Evolutionary conservation across 805 yeast genomes (phyloP).

Genomic region (Starmera dryadoides): DNA sequence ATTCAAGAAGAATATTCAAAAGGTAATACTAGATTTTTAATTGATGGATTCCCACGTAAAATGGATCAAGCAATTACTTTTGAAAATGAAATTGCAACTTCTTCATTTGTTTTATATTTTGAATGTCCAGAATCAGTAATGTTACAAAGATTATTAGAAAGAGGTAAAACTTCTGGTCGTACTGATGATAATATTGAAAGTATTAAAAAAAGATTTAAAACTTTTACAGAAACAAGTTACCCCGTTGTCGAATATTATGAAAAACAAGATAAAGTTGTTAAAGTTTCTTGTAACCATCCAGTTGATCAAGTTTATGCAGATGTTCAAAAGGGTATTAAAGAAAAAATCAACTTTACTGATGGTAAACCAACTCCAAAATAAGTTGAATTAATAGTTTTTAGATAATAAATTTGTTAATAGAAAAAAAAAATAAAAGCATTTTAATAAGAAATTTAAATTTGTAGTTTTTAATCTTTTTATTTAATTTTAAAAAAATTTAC

Average conservation of each 20-base stretch:
- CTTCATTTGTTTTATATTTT: slow-evolving; percentile 65
- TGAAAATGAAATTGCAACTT: slow-evolving; percentile 69
- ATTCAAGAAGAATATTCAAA: slow-evolving; percentile 44
- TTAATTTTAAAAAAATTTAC: no score
- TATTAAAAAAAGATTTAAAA: slow-evolving; percentile 80
- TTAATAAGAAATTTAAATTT: no score
- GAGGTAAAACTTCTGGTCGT: slow-evolving; percentile 95
- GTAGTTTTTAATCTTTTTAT: no score
- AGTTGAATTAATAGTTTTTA: background rate
- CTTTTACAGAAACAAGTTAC: slow-evolving; percentile 82
- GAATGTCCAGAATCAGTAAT: slow-evolving; percentile 80
- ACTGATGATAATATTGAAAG: slow-evolving; percentile 89
- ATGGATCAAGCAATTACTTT: slow-evolving; percentile 98
- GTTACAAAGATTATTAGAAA: slow-evolving; percentile 76
- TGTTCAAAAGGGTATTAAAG: slow-evolving; percentile 60
- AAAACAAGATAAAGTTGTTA: slow-evolving; percentile 66
- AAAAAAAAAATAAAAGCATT: no score
- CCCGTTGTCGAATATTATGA: slow-evolving; percentile 88
- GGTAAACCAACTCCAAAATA: no score
- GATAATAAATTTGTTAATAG: no score
- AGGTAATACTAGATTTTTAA: slow-evolving; percentile 59
- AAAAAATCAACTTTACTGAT: slow-evolving; percentile 19
- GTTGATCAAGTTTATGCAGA: slow-evolving; percentile 70
- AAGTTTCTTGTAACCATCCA: slow-evolving; percentile 69
- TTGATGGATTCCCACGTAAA: slow-evolving; percentile 96